Evolutionary conservation across 2,329 filamentous ascomycete genomes (phyloP).

Genomic region (Aspergillus clavatus): DNA sequence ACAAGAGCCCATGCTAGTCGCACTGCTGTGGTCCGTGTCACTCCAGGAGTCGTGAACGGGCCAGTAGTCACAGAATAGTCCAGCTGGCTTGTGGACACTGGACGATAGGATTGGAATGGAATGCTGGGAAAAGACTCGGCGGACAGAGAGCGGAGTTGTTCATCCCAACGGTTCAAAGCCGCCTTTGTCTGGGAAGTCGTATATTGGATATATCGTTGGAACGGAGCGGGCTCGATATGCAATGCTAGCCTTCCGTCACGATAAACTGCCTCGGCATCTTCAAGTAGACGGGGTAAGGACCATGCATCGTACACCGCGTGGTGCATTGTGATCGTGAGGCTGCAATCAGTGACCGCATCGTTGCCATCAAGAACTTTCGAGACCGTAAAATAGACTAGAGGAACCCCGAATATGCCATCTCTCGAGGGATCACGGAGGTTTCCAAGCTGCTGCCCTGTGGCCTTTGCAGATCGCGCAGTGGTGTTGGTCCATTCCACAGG

Average conservation of each 20-base stretch:
- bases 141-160: neutral
- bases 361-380: neutral
- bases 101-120: neutral
- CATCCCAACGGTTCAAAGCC: constrained; percentile 1
- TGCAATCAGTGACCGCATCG: constrained; percentile 9
- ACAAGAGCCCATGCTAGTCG: constrained; percentile 37
- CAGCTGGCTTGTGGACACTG: neutral
- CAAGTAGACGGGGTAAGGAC: constrained; percentile 14
- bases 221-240: neutral
- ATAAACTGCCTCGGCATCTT: neutral
- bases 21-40: constrained; percentile 15
- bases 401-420: neutral
- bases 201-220: neutral
- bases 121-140: constrained; percentile 5
- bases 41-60: neutral
- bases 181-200: constrained; percentile 1
- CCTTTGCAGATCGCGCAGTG: neutral
- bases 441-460: neutral
- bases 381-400: neutral
- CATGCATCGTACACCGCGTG: constrained; percentile 43
- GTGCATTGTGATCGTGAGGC: constrained; percentile 39
- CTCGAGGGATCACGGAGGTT: neutral
- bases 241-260: neutral
- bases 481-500: constrained; percentile 1
- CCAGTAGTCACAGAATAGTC: neutral